Base-by-base conservation (phyloP, 148 eudicot species). In the Fagopyrum homotropicum region DNA sequence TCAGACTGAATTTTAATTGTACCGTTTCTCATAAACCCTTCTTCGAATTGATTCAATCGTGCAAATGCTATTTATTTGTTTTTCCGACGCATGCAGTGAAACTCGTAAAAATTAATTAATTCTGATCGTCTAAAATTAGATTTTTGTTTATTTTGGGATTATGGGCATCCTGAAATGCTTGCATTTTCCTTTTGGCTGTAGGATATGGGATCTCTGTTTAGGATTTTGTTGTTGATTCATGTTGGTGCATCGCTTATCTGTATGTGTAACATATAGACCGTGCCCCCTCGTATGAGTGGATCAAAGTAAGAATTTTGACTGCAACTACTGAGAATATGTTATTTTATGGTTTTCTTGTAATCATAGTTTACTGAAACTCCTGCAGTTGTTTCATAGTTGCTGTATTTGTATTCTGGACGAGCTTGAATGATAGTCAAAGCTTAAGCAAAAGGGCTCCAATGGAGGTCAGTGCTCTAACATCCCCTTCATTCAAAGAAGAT, bases 201-300 rank as follows among this genome's bases (percentile, higher is more conserved):
- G 11, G 66, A 19, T 59, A 7, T 59, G 35, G 3, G 40, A 30
- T 59, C 22, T 59, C 22, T 59, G 35, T 19, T 59, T 59, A 26
- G 66, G 66, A 7, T 22, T 59, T 6, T 54, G 40, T 59, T 26
- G 66, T 26, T 59, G 35, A 22, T 59, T 22, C 40, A 9, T 59
- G 14, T 7, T 10, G 22, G 35, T 59, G 40, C 66, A 59, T 59
- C 17, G 59, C 59, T 14, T 54, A 54, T 54, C 17, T 54, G 59
- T 54, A 14, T 4, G 11, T 54, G 11, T 14, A 19, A 8, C 15
- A 14, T 4, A 54, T 54, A 54, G n/a, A n/a, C 15, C 55, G 55
- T 51, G 30, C 19, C 63, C 63, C 29, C 63, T n/a, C 63, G 22
- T 57, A 59, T 59, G 66, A 59, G 66, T 59, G 40, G 40, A 59